Evolutionary conservation across 768 basidiomycete genomes (phyloP).

Genomic region (Amanita exitialis): DNA sequence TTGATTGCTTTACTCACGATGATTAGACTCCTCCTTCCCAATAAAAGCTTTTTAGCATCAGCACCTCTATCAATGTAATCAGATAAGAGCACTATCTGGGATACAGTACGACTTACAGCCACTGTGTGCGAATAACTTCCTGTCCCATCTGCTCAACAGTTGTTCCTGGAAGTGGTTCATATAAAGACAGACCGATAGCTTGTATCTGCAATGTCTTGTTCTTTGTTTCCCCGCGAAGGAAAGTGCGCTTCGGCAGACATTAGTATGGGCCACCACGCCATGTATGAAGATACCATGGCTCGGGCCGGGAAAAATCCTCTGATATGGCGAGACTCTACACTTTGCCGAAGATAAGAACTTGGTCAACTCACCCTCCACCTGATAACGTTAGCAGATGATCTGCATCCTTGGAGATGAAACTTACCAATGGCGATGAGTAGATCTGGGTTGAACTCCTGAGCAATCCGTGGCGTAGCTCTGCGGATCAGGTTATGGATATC

Average conservation of each 20-base stretch:
- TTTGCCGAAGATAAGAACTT: slow-evolving; percentile 8
- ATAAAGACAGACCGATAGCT: slow-evolving; percentile 93
- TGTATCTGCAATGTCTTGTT: slow-evolving; percentile 85
- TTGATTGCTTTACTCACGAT: slow-evolving; percentile 43
- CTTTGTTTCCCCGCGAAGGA: slow-evolving; percentile 59
- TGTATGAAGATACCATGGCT: slow-evolving; percentile 48
- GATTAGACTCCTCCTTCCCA: slow-evolving; percentile 77
- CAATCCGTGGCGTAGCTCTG: slow-evolving; percentile 54
- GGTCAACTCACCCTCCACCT: slow-evolving; percentile 72
- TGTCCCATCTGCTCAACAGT: slow-evolving; percentile 65
- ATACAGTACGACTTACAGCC: slow-evolving; percentile 55
- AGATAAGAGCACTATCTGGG: slow-evolving; percentile 4
- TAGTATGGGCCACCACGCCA: slow-evolving; percentile 4
- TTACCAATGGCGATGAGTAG: slow-evolving; percentile 75
- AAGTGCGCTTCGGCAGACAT: slow-evolving; percentile 51
- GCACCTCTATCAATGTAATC: slow-evolving; percentile 36
- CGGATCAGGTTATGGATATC: slow-evolving; percentile 88
- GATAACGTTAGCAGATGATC: not conserved
- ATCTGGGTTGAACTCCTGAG: slow-evolving; percentile 75
- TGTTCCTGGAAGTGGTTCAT: slow-evolving; percentile 78
- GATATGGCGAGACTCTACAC: slow-evolving; percentile 1
- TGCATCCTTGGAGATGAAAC: slow-evolving; percentile 9
- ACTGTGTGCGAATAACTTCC: slow-evolving; percentile 92
- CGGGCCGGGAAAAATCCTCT: slow-evolving; percentile 96
- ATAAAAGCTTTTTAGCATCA: slow-evolving; percentile 53